Percentiles rank a stretch among this genome's conserved stretches.
Evolutionary conservation across 2,329 filamentous ascomycete genomes (phyloP).

Genomic region (Sclerotinia glacialis): DNA sequence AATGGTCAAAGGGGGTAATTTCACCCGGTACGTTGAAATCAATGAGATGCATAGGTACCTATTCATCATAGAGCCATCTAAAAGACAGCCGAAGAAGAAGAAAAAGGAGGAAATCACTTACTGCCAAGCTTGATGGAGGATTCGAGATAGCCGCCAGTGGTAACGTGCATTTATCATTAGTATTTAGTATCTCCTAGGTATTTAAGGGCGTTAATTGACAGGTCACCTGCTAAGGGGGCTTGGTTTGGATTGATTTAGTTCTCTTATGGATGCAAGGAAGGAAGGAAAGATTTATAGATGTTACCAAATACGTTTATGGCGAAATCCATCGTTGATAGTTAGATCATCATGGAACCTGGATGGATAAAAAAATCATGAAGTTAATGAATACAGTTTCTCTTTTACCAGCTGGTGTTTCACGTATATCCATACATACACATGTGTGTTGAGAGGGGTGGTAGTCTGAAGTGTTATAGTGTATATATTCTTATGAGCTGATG

Average conservation of each 20-base stretch:
- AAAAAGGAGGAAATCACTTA: neutral
- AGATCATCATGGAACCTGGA: neutral
- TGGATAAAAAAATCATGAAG: neutral
- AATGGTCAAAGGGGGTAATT: neutral
- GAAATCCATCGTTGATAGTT: neutral
- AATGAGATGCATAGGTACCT: neutral
- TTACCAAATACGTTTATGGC: neutral
- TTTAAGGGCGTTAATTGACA: neutral
- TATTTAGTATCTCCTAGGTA: neutral
- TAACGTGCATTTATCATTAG: neutral
- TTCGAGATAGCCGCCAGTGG: neutral
- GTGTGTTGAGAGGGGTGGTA: neutral
- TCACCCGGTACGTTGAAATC: neutral
- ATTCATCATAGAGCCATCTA: neutral
- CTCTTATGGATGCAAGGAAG: neutral
- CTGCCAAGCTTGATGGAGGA: neutral
- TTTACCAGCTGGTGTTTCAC: neutral
- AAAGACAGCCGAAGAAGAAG: neutral
- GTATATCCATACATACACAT: neutral
- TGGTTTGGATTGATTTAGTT: neutral
- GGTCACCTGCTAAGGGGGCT: constrained; percentile 4
- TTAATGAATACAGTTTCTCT: neutral
- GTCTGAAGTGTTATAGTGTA: neutral
- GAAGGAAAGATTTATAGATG: neutral
- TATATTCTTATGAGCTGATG: neutral